phyloP scores from a whole-genome alignment of 2,329 filamentous ascomycete genomes.

The Xylariaceae sp. region DNA sequence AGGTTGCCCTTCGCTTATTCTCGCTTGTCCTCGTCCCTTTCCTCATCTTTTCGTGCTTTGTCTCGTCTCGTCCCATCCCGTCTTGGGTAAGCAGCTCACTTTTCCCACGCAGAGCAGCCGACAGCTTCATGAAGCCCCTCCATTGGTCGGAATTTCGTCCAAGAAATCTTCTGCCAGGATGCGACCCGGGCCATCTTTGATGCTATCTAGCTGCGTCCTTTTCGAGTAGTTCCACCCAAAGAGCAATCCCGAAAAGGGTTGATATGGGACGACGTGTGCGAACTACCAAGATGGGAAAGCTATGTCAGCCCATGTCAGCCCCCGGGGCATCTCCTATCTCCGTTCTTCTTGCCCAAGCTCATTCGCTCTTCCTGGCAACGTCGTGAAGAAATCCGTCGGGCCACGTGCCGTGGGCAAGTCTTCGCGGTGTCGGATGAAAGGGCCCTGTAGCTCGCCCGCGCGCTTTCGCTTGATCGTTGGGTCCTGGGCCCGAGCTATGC shows the following conservation, averaged over 20 bases:
- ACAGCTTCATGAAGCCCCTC: background rate
- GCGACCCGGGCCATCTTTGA: slow-evolving; percentile 7
- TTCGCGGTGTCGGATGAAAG: no score
- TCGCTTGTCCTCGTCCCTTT: background rate
- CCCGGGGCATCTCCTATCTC: no score
- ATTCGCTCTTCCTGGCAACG: slow-evolving; percentile 5
- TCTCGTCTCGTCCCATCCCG: background rate
- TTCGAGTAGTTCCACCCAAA: slow-evolving; percentile 1
- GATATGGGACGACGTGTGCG: background rate
- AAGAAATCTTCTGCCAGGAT: slow-evolving; percentile 11
- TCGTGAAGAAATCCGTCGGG: slow-evolving; percentile 14
- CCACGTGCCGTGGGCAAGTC: slow-evolving; percentile 13
- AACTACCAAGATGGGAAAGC: slow-evolving; percentile 17
- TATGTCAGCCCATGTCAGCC: background rate
- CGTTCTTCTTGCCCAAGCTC: background rate
- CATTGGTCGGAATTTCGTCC: slow-evolving; percentile 1
- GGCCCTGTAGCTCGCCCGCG: no score
- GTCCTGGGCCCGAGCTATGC: no score
- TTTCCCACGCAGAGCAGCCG: background rate
- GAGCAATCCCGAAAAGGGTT: background rate
- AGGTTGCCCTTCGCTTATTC: background rate
- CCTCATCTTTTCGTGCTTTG: background rate
- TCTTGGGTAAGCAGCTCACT: background rate
- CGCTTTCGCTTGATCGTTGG: no score
- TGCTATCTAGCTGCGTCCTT: background rate